These are phyloP conservation scores for Calonectria hongkongensis DNA, from an alignment of 2,329 filamentous ascomycete genomes.

Conservation along the genomic window DNA sequence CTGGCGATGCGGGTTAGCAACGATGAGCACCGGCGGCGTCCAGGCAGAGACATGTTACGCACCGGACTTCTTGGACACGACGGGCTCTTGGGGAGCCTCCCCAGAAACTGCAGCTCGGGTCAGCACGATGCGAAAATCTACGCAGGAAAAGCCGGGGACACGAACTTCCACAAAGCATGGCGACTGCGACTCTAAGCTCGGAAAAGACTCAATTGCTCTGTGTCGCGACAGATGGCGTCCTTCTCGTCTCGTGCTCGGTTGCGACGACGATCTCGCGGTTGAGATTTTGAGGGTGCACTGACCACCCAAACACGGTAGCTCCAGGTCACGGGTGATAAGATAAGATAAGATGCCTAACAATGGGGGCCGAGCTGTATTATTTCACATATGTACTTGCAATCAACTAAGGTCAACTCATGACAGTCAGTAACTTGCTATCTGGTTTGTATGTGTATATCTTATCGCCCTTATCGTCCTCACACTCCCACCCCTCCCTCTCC, in stretches of 20 bases:
- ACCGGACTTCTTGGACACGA: constrained; percentile 96
- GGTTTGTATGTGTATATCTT: constrained; percentile 33
- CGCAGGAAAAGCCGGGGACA: constrained; percentile 9
- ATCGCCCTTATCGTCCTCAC: constrained; percentile 37
- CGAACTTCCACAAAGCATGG: constrained; percentile 71
- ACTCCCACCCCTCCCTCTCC: too few species aligned
- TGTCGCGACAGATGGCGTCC: constrained; percentile 51
- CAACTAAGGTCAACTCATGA: neutral
- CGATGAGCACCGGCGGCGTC: neutral
- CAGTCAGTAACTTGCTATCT: too few species aligned
- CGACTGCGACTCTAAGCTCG: constrained; percentile 55
- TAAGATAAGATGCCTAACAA: constrained; percentile 49
- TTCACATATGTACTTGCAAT: too few species aligned
- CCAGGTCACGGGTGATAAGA: constrained; percentile 54
- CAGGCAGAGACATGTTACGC: constrained; percentile 59
- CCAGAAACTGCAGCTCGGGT: constrained; percentile 83
- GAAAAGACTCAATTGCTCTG: constrained; percentile 56
- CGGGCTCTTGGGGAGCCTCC: constrained; percentile 95
- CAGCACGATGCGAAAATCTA: constrained; percentile 40
- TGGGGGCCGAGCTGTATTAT: too few species aligned
- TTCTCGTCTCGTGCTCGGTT: constrained; percentile 49
- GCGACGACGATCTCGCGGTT: constrained; percentile 53
- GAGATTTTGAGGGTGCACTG: constrained; percentile 59
- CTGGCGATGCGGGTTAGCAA: constrained; percentile 65
- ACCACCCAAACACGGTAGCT: constrained; percentile 49